Percentiles rank a stretch among this genome's conserved stretches.
phyloP scores from a whole-genome alignment of 257 asterid genomes.

The Misopates orontium region DNA sequence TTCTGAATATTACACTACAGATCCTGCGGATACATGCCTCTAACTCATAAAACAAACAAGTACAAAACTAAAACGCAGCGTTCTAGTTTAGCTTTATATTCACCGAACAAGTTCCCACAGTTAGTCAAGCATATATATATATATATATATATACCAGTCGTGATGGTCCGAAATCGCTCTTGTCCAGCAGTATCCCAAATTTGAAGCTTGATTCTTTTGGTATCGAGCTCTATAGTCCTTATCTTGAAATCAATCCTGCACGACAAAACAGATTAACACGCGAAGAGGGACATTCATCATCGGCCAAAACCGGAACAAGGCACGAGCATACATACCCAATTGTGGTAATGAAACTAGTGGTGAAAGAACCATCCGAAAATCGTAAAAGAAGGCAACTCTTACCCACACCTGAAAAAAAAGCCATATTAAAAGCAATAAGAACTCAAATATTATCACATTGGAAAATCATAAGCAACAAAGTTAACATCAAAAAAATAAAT shows the following conservation, averaged over 20 bases:
- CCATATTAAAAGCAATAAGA: constrained; percentile 29
- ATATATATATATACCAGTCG: constrained; percentile 84
- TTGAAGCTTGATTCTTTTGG: constrained; percentile 69
- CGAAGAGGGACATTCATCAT: no score
- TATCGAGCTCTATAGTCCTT: constrained; percentile 75
- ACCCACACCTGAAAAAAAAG: constrained; percentile 70
- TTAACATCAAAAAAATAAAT: background rate
- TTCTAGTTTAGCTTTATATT: constrained; percentile 5
- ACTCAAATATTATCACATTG: constrained; percentile 29
- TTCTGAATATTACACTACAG: background rate
- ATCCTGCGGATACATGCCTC: background rate
- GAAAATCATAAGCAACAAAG: background rate
- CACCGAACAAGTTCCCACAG: constrained; percentile 4
- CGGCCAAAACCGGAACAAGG: no score
- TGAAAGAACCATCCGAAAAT: constrained; percentile 86
- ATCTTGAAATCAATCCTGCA: constrained; percentile 82
- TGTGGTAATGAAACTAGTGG: constrained; percentile 77
- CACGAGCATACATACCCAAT: constrained; percentile 76
- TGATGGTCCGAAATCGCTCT: constrained; percentile 79
- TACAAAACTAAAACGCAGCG: background rate
- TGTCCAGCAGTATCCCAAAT: constrained; percentile 95
- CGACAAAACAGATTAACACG: constrained; percentile 11
- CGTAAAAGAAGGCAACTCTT: constrained; percentile 98
- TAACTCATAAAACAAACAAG: constrained; percentile 2
- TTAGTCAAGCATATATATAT: no score